These are phyloP conservation scores for Pisolithus tinctorius DNA, from an alignment of 768 basidiomycete species.

Conservation along the genomic window DNA sequence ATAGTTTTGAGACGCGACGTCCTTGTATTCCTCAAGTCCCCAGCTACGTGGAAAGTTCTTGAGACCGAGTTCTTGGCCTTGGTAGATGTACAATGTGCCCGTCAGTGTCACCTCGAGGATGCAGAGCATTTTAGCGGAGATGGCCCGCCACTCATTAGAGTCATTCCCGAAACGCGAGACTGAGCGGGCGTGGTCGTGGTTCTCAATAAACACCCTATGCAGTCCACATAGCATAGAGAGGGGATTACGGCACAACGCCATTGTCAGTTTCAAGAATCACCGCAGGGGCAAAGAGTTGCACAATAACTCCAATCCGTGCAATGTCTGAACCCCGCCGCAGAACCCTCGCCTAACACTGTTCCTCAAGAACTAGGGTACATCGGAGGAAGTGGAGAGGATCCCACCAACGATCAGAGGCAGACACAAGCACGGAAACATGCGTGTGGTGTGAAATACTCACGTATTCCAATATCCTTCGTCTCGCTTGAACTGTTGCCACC, in stretches of 20 bases:
- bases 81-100: conserved; percentile 68
- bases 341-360: conserved; percentile 10
- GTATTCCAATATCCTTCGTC: conserved; percentile 64
- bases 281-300: not conserved
- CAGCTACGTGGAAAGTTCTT: conserved; percentile 56
- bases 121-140: conserved; percentile 60
- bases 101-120: conserved; percentile 53
- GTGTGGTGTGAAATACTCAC: conserved; percentile 27
- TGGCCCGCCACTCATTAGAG: conserved; percentile 43
- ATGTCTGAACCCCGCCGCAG: conserved; percentile 13
- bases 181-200: conserved; percentile 60
- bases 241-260: not conserved
- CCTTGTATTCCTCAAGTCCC: conserved; percentile 70
- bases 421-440: not conserved
- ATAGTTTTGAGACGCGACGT: conserved; percentile 55
- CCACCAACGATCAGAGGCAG: not conserved
- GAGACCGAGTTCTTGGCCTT: conserved; percentile 69
- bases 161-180: conserved; percentile 67
- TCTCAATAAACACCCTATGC: conserved; percentile 55
- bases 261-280: not conserved
- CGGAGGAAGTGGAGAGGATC: conserved; percentile 6
- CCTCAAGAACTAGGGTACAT: conserved; percentile 6
- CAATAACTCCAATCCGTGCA: conserved; percentile 2
- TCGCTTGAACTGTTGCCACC: conserved; percentile 54
- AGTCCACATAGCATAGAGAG: conserved; percentile 1